Base-by-base conservation (phyloP, 352 stramenopile genomes). In the Pythium dissimile region DNA sequence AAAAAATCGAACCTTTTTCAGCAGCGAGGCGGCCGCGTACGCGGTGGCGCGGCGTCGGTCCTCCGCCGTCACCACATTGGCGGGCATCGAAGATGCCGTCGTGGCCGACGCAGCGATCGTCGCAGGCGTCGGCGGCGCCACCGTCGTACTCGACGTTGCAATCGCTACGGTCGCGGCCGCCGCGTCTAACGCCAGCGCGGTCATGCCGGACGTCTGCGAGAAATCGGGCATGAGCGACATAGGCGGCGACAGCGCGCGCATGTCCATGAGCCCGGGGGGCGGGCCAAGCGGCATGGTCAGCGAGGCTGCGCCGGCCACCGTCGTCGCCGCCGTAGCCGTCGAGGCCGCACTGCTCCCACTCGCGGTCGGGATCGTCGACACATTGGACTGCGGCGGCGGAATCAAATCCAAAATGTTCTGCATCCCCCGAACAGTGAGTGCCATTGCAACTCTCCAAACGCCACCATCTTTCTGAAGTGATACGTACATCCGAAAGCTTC, bases 321-420 rank as follows among this genome's bases (percentile, higher is more conserved):
- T 55, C 35, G 35, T 26, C 4, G 47, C 54, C 16, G 64, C 34
- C 20, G 54, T 58, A 20, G 42, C 41, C 12, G 57, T 54, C 45
- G 67, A 52, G 42, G 70, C 71, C n/a, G 8, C 54, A 38, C 34
- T 20, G 32, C 21, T n/a, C n/a, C n/a, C n/a, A n/a, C 13, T 63
- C 8, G 35, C 30, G 1, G 46, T 46, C 24, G 46, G 12, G 7
- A 45, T 46, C 18, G 55, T 42, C 35, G 55, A 55, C n/a, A 64
- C 58, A n/a, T 51, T 56, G n/a, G 51, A 31, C 35, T 62, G 54
- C 13, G 62, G 62, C 21, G 77, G 77, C 24, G 80, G 80, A 28
- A 90, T 88, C 47, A 90, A 59, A 57, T 90, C 80, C 68, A 90
- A 82, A 47, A 90, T 88, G 60, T 88, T 88, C 77, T 90, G 50